Conservation (phyloP, 257 asterid species). For the Solanum appendiculatum region DNA sequence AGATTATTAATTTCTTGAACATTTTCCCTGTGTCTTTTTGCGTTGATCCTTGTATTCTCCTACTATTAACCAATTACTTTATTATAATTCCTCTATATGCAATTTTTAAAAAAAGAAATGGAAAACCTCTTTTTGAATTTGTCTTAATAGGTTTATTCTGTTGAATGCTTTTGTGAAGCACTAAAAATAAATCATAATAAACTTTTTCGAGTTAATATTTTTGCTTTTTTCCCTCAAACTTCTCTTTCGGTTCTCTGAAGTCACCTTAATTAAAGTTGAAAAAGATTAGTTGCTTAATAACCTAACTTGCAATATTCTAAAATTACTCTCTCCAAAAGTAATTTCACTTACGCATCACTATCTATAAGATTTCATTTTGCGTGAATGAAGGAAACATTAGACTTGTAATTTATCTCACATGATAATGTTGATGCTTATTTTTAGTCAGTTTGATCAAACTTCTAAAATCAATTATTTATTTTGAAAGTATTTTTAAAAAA, state of each 20-base stretch:
- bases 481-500: too few relatives aligned
- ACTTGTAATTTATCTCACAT: background rate
- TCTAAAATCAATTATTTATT: too few relatives aligned
- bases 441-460: too few relatives aligned
- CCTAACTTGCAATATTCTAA: background rate
- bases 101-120: rapidly evolving
- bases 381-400: background rate
- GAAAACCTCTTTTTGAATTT: background rate
- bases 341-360: background rate
- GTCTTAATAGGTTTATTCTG: background rate
- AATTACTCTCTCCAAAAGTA: background rate
- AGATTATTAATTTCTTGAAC: background rate
- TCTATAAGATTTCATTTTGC: background rate
- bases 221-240: background rate
- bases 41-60: background rate
- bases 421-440: background rate
- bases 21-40: background rate
- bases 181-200: background rate
- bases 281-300: background rate
- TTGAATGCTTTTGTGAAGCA: background rate
- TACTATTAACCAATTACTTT: background rate
- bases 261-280: background rate
- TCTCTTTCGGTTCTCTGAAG: background rate
- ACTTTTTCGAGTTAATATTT: background rate
- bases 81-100: background rate